Base-by-base conservation (phyloP, 2,329 filamentous ascomycete genomes). In the Ascochyta pisi region DNA sequence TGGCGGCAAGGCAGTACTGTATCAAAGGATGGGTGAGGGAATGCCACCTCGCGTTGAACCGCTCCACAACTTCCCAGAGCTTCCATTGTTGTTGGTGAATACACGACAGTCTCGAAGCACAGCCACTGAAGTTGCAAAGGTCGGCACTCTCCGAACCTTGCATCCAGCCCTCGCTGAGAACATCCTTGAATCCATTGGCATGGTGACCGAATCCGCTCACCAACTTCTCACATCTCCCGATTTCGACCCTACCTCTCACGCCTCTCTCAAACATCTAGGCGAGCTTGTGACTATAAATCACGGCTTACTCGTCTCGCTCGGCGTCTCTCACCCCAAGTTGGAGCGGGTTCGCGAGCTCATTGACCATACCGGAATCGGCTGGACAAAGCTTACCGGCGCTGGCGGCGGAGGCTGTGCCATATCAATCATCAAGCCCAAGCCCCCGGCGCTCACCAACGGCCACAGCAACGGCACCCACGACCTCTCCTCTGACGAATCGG, bases 401-500 rank as follows among this genome's bases (percentile, higher is more conserved):
- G 95, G 95, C 22, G 96, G 95, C 12, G 96, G 95, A 53, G 95
- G 95, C 3, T 98, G 96, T 76, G 94, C 93, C 3, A 98, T 99
- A 65, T 96, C 94, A 0, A 81, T 99, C 4, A 81, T 99, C 44
- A 89, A 89, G 62, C 90, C 91, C 0, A 85, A 85, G 22, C 64
- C 66, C 4, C 64, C 63, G 13, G 58, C 57, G 3, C 57, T 66
- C 72, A 84, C 6, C 79, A 84, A 58, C 84, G 84, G 66, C 24
- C 70, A 68, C 56, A 65, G 67, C 41, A 64, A 71, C 50, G 61
- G 58, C 43, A 44, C 54, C 4, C 61, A 66, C 27, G 62, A 68
- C 27, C 46, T 62, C n/a, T 62, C 60, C 3, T 63, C 64, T 24
- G 62, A 68, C 39, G 62, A 69, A 29, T 67, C 64, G 10, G 65